A percentile compares a stretch with the other conserved stretches of the same genome.
phyloP scores from a whole-genome alignment of 2,329 filamentous ascomycete genomes.

The Daldinia sp. region DNA sequence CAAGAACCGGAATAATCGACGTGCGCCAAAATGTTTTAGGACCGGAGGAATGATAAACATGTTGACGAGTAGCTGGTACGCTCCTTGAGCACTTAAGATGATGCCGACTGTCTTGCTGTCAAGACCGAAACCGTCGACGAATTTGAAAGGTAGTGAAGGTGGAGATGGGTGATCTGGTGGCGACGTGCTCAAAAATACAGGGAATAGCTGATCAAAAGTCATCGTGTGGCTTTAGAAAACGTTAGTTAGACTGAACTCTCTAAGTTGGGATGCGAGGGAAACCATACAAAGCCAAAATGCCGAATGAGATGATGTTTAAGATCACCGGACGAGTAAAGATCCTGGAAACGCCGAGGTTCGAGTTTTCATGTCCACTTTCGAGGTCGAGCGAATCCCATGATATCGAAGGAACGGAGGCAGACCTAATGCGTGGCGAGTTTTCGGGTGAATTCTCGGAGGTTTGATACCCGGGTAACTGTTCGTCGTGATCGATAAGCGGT shows the following conservation, averaged over 20 bases:
- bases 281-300: slow-evolving; percentile 92
- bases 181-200: slow-evolving; percentile 84
- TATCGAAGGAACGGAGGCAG: slow-evolving; percentile 40
- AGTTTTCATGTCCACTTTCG: slow-evolving; percentile 38
- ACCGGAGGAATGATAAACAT: slow-evolving; percentile 84
- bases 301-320: slow-evolving; percentile 87
- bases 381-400: slow-evolving; percentile 52
- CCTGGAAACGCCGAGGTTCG: slow-evolving; percentile 52
- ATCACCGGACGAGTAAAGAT: slow-evolving; percentile 87
- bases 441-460: slow-evolving; percentile 64
- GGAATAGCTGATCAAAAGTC: slow-evolving; percentile 92
- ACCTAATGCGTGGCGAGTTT: slow-evolving; percentile 51
- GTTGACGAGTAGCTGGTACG: slow-evolving; percentile 88
- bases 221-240: slow-evolving; percentile 80
- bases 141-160: slow-evolving; percentile 80
- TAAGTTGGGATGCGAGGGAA: background rate
- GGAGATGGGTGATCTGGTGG: slow-evolving; percentile 58
- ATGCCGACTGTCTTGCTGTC: slow-evolving; percentile 85
- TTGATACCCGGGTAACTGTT: slow-evolving; percentile 74
- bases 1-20: slow-evolving; percentile 83
- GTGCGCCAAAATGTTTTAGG: slow-evolving; percentile 76
- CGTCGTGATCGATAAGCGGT: slow-evolving; percentile 68
- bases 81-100: slow-evolving; percentile 86
- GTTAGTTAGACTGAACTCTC: slow-evolving; percentile 32
- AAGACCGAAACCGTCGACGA: slow-evolving; percentile 85